These are phyloP conservation scores for Trypanosoma boissoni DNA, from an alignment of 208 protist genomes.

Conservation along the genomic window DNA sequence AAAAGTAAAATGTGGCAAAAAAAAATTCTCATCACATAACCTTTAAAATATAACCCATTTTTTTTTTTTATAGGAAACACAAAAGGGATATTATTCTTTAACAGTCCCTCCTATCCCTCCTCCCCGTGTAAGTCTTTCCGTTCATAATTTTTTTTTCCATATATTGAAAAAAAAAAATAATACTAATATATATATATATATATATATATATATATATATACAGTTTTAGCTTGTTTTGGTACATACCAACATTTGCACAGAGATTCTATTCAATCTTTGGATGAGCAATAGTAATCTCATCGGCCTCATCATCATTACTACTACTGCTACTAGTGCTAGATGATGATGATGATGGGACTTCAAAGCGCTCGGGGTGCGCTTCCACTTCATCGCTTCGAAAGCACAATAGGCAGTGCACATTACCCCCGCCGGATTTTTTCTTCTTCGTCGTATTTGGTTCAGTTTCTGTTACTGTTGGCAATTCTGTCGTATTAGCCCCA, in stretches of 20 bases:
- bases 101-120: no score
- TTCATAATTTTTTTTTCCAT: no score
- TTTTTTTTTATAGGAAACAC: no score
- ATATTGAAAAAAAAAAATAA: background rate
- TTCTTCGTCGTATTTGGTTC: conserved; percentile 24
- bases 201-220: conserved; percentile 2
- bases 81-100: no score
- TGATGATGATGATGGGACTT: conserved; percentile 18
- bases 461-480: background rate
- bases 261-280: background rate
- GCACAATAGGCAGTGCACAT: conserved; percentile 86
- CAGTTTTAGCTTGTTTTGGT: background rate
- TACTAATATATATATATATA: background rate
- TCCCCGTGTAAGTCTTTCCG: no score
- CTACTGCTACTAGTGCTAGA: conserved; percentile 6
- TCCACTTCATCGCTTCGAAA: conserved; percentile 81
- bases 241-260: background rate
- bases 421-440: conserved; percentile 35
- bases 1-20: no score
- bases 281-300: no score
- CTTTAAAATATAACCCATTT: no score
- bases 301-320: background rate
- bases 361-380: conserved; percentile 51
- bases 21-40: no score
- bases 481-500: background rate